Conservation (phyloP, 2,329 filamentous ascomycete genomes). For the Alternaria conjuncta region DNA sequence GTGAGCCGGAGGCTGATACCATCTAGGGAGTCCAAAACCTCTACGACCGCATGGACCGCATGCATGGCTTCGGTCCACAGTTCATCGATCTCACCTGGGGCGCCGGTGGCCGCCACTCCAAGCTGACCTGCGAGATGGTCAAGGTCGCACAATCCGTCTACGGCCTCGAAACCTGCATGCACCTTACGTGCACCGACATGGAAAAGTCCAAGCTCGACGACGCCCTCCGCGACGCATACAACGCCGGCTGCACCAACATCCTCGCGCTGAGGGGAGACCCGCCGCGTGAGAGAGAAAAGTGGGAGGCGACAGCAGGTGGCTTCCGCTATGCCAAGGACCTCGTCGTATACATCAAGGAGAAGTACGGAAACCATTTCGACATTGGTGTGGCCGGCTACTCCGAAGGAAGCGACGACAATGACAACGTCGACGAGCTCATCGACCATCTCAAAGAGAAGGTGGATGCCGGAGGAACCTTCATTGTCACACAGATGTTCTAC, state of each 20-base stretch:
- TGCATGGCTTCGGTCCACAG: constrained; percentile 90
- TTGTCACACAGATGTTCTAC: constrained; percentile 99
- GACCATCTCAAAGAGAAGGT: constrained; percentile 97
- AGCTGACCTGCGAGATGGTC: constrained; percentile 97
- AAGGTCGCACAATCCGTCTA: constrained; percentile 93
- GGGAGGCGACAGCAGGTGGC: constrained; percentile 84
- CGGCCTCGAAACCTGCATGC: constrained; percentile 98
- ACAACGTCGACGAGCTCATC: constrained; percentile 82
- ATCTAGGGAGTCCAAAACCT: constrained; percentile 88
- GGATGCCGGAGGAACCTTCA: constrained; percentile 89
- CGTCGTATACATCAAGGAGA: constrained; percentile 79
- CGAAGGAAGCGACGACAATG: constrained; percentile 92
- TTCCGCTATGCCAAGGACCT: constrained; percentile 94
- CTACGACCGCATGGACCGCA: constrained; percentile 99
- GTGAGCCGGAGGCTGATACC: constrained; percentile 15
- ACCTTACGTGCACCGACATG: constrained; percentile 98
- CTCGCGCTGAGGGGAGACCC: constrained; percentile 92
- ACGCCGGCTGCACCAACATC: constrained; percentile 96
- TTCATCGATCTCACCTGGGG: constrained; percentile 99
- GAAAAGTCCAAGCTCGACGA: constrained; percentile 88
- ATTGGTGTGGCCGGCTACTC: constrained; percentile 98
- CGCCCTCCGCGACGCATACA: constrained; percentile 86
- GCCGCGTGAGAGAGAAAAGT: constrained; percentile 90
- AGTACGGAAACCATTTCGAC: constrained; percentile 89
- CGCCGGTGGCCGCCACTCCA: constrained; percentile 86